A percentile compares a stretch with the other conserved stretches of the same genome.
Conservation (phyloP, 495 filamentous ascomycete species). For the Penicillium pulvis region DNA sequence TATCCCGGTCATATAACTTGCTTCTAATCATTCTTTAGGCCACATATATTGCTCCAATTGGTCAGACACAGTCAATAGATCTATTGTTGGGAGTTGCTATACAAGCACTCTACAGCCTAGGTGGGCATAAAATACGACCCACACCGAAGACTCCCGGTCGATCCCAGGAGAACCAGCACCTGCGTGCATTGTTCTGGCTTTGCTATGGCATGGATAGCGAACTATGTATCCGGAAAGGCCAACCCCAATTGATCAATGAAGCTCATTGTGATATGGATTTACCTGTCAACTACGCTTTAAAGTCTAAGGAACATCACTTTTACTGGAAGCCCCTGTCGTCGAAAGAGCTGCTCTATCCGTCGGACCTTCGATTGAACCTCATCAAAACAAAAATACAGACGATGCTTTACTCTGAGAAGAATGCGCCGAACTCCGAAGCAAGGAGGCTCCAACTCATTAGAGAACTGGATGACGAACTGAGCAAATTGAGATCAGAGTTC, state of each 20-base stretch:
- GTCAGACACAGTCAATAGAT: constrained; percentile 25
- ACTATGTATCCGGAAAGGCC: constrained; percentile 29
- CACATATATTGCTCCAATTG: constrained; percentile 25
- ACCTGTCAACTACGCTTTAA: constrained; percentile 24
- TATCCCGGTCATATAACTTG: neutral
- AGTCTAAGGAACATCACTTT: constrained; percentile 26
- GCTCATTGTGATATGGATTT: constrained; percentile 35
- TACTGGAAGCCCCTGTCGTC: constrained; percentile 22
- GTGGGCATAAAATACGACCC: constrained; percentile 17
- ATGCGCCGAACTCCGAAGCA: constrained; percentile 20
- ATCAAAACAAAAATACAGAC: constrained; percentile 35
- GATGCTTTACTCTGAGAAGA: constrained; percentile 25
- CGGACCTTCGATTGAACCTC: constrained; percentile 30
- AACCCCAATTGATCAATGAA: constrained; percentile 33
- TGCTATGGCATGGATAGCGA: constrained; percentile 40
- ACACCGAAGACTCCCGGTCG: constrained; percentile 5
- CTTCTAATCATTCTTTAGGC: constrained; percentile 11
- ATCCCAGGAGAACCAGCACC: constrained; percentile 22
- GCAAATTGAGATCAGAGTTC: constrained; percentile 22
- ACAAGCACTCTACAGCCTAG: constrained; percentile 24
- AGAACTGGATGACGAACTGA: constrained; percentile 31
- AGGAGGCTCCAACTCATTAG: constrained; percentile 28
- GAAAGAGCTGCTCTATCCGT: constrained; percentile 30
- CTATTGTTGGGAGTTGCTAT: constrained; percentile 26
- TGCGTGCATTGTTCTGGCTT: constrained; percentile 39